Conservation (phyloP, 768 basidiomycete species). For the Cystobasidium ongulense region DNA sequence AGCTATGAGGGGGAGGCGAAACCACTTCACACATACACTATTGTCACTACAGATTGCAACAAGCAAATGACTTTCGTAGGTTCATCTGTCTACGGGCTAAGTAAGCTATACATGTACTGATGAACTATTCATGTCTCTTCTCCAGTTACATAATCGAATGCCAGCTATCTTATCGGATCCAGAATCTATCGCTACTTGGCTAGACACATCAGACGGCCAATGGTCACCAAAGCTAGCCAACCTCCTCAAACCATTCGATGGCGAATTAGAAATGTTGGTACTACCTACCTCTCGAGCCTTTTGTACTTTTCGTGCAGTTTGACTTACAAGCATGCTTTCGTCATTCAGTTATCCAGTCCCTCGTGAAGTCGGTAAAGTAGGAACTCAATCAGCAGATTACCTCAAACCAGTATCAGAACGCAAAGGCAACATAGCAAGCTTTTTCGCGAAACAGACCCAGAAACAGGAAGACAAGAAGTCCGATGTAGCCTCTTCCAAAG, state of each 20-base stretch:
- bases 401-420: slow-evolving; percentile 64
- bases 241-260: slow-evolving; percentile 58
- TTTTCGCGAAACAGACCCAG: slow-evolving; percentile 43
- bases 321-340: too few relatives aligned
- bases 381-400: slow-evolving; percentile 69
- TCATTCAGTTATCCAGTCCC: slow-evolving; percentile 72
- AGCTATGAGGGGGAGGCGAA: slow-evolving; percentile 45
- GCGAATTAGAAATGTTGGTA: slow-evolving; percentile 58
- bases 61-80: slow-evolving; percentile 58
- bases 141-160: slow-evolving; percentile 71
- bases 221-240: slow-evolving; percentile 60
- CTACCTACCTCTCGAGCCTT: not conserved
- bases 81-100: too few relatives aligned
- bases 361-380: slow-evolving; percentile 82
- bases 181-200: slow-evolving; percentile 63
- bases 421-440: slow-evolving; percentile 62
- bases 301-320: not conserved
- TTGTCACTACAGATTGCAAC: slow-evolving; percentile 73
- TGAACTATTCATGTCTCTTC: not conserved
- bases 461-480: not conserved
- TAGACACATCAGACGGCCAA: slow-evolving; percentile 62
- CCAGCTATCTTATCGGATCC: slow-evolving; percentile 62
- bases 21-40: slow-evolving; percentile 71
- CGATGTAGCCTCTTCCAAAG: not conserved
- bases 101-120: not conserved